A percentile compares a stretch with the other conserved stretches of the same genome.
phyloP scores from a whole-genome alignment of 202 grass and related monocot species.

The Brachypodium distachyon region DNA sequence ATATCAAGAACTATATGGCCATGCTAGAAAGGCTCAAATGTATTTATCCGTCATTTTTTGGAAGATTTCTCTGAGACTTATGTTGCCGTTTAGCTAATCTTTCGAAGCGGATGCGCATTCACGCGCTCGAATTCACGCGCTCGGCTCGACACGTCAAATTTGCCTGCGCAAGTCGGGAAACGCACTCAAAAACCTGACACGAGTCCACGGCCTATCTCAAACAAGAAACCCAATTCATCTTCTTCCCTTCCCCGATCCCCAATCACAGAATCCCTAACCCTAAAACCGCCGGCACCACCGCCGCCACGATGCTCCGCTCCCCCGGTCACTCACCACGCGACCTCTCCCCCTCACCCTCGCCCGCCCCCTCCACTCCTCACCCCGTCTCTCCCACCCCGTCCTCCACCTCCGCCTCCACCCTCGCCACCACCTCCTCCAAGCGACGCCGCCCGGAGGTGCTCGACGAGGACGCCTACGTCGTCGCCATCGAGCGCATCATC shows the following conservation, averaged over 20 bases:
- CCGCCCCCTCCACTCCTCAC: constrained; percentile 1
- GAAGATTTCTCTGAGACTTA: too few species aligned
- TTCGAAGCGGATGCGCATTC: not conserved
- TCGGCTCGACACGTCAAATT: too few species aligned
- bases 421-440: constrained; percentile 9
- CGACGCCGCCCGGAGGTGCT: constrained; percentile 58
- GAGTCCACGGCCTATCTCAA: not conserved
- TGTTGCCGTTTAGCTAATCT: too few species aligned
- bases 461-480: constrained; percentile 87
- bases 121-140: too few species aligned
- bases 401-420: not conserved
- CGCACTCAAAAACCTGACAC: not conserved
- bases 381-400: constrained; percentile 15
- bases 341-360: constrained; percentile 41
- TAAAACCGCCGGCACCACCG: not conserved
- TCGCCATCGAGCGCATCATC: constrained; percentile 74
- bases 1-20: too few species aligned
- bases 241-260: not conserved
- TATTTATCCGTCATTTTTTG: too few species aligned
- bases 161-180: not conserved
- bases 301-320: constrained; percentile 65
- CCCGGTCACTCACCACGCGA: constrained; percentile 75
- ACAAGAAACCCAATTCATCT: not conserved
- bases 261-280: constrained; percentile 28
- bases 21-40: too few species aligned